These are phyloP conservation scores for Pseudognaphalium luteoalbum DNA, from an alignment of 129 eudicot species.

Conservation along the genomic window DNA sequence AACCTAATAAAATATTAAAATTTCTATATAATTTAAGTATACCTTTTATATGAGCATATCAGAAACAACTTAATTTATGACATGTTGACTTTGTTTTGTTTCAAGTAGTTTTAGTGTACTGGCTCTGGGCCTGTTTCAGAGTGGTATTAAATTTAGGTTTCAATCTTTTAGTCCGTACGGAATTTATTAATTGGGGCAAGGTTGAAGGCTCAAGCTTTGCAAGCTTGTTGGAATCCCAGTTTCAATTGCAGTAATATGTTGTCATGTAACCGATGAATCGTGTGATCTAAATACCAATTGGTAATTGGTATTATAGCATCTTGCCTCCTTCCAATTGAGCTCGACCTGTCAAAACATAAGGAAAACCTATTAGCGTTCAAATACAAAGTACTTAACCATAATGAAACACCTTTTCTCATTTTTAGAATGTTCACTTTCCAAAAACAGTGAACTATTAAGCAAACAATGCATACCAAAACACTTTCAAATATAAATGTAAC, in stretches of 20 bases:
- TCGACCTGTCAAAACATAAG: slow-evolving; percentile 11
- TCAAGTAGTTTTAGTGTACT: background rate
- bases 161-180: background rate
- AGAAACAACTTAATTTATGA: background rate
- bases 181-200: background rate
- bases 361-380: background rate
- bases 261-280: background rate
- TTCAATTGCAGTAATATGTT: background rate
- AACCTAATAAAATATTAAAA: no score
- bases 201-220: background rate
- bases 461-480: slow-evolving; percentile 4
- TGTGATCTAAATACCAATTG: no score
- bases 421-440: background rate
- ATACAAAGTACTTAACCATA: background rate
- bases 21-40: no score
- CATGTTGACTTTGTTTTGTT: background rate
- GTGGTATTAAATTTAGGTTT: background rate
- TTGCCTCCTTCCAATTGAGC: background rate
- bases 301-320: background rate
- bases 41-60: background rate
- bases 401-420: slow-evolving; percentile 4
- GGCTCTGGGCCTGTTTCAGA: background rate
- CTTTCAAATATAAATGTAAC: slow-evolving; percentile 10
- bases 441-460: background rate
- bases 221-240: background rate